Evolutionary conservation across 1,284 basidiomycete genomes (phyloP).

Genomic region (Trametes versicolor): DNA sequence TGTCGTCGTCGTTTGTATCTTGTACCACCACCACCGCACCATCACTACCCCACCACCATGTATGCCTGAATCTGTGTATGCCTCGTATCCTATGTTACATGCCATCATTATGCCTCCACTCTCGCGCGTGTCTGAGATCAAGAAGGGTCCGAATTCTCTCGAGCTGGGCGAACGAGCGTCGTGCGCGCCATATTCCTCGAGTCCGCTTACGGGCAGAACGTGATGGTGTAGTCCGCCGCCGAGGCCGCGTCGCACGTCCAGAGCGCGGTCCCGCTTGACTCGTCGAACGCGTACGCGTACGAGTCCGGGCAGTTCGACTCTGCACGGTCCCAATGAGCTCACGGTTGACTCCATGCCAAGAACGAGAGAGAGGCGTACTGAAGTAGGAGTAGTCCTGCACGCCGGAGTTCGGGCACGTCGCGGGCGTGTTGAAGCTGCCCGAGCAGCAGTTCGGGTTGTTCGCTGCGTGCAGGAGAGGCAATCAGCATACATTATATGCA

Average conservation of each 20-base stretch:
- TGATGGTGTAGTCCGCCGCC: slow-evolving; percentile 57
- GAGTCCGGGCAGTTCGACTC: slow-evolving; percentile 56
- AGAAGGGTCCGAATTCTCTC: no score
- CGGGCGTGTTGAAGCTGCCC: slow-evolving; percentile 57
- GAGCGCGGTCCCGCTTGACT: slow-evolving; percentile 55
- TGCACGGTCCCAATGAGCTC: no score
- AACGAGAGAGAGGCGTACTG: slow-evolving; percentile 54
- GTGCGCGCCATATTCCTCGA: background rate
- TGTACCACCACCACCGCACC: background rate
- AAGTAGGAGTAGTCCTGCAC: slow-evolving; percentile 64
- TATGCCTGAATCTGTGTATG: slow-evolving; percentile 2
- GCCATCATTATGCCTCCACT: background rate
- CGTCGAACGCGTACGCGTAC: slow-evolving; percentile 63
- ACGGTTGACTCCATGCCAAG: no score
- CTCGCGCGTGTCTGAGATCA: no score
- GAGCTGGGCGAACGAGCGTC: no score
- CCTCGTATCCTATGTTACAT: background rate
- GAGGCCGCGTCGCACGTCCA: slow-evolving; percentile 52
- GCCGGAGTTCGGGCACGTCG: slow-evolving; percentile 61
- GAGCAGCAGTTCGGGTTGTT: slow-evolving; percentile 67
- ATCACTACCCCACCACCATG: background rate
- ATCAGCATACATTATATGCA: background rate
- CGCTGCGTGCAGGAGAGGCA: slow-evolving; percentile 36
- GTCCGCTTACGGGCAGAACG: slow-evolving; percentile 55
- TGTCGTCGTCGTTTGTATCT: background rate